Base-by-base conservation (phyloP, 2,329 filamentous ascomycete genomes). In the Reticulascus tulasneorum region DNA sequence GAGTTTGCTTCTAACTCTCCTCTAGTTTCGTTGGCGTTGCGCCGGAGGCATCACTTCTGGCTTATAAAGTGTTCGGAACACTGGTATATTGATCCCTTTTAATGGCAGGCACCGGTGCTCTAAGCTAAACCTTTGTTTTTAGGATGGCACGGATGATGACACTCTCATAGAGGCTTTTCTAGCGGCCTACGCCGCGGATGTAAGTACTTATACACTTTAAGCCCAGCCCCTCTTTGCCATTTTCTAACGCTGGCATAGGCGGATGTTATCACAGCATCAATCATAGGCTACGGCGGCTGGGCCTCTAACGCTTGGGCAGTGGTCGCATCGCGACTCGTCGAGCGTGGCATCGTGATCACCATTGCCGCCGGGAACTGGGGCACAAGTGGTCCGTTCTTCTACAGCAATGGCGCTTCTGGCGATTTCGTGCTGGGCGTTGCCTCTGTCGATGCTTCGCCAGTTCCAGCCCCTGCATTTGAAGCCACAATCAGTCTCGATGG, bases 241-340 rank as follows among this genome's bases (percentile, higher is more conserved):
- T 24, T 24, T 24, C 9, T n/a, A 24, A 9, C 23, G 9, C 23
- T 9, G 9, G 9, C 23, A 24, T 24, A 24, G 9, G 9, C 9
- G 6, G 41, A 44, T 25, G 36, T 44, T 25, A 42, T 44, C 35
- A 42, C 41, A 4, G 41, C 41, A 21, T 38, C 33, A 5, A 38
- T 44, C 17, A 38, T 38, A 15, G 32, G 25, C 9, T 34, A 24
- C 18, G 41, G 41, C 22, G 41, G 38, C 35, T 66, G 62, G 46
- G 47, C 48, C 15, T 55, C 64, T 23, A 65, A 66, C 23, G 62
- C 64, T 7, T 68, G 60, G 66, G 64, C 65, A 2, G 45, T 62
- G 2, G 50, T 70, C 3, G 59, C 64, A 8, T 61, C 56, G 18
- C 56, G 62, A 6, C 54, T 70, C 24, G 65, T 67, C 16, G 48